Percentiles rank a stretch among this genome's conserved stretches.
Conservation (phyloP, 2,329 filamentous ascomycete genomes). For the Penicillium brevicompactum region DNA sequence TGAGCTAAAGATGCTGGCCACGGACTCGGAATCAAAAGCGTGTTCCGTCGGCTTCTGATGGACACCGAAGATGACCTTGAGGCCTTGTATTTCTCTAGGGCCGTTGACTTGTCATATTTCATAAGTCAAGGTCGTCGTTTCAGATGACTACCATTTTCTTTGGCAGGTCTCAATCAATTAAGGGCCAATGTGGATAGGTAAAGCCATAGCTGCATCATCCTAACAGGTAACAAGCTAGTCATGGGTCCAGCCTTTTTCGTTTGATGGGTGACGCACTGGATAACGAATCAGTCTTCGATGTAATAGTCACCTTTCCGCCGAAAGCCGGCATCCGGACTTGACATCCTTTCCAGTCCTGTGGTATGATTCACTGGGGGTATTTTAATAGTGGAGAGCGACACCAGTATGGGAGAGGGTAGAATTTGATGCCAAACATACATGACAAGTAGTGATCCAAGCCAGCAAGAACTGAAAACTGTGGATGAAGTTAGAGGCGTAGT, state of each 20-base stretch:
- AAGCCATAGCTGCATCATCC: neutral
- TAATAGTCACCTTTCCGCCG: slow-evolving; percentile 8
- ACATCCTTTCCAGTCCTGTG: neutral
- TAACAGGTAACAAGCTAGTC: neutral
- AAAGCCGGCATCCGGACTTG: slow-evolving; percentile 2
- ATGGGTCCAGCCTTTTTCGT: neutral
- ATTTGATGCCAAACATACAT: no score
- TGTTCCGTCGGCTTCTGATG: slow-evolving; percentile 13
- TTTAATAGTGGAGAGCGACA: neutral
- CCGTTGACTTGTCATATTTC: neutral
- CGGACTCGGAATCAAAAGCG: slow-evolving; percentile 12
- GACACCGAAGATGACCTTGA: neutral
- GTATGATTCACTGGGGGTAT: neutral
- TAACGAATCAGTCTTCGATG: neutral
- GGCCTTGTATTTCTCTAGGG: neutral
- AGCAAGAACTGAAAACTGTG: no score
- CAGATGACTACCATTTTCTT: no score
- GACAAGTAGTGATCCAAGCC: no score
- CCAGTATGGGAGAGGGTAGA: neutral
- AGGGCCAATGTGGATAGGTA: no score
- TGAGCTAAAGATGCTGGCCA: slow-evolving; percentile 9
- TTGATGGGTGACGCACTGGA: neutral
- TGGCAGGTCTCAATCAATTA: no score
- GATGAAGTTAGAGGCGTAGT: no score
- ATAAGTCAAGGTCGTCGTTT: no score